phyloP scores from a whole-genome alignment of 441 rosid species.

The Kokia cookei region DNA sequence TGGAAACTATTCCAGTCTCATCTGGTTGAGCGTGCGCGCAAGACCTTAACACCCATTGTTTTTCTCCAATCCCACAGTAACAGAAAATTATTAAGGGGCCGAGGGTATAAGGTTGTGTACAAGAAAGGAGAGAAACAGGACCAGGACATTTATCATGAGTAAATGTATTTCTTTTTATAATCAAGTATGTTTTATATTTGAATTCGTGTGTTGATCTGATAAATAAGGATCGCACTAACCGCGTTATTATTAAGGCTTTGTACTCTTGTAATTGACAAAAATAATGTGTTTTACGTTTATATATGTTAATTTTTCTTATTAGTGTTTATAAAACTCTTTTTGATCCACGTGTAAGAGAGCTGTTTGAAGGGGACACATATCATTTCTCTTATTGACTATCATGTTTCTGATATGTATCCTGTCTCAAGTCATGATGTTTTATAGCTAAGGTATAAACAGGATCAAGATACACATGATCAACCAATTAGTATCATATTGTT shows the following conservation, averaged over 20 bases:
- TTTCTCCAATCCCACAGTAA: not conserved
- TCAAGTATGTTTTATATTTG: too few species aligned
- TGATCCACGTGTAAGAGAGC: not conserved
- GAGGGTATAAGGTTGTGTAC: not conserved
- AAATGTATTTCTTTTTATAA: too few species aligned
- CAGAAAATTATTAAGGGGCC: constrained; percentile 6
- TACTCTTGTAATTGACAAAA: too few species aligned
- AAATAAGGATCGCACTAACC: too few species aligned
- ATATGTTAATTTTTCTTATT: too few species aligned
- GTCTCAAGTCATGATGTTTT: not conserved
- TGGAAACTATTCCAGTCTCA: constrained; percentile 16
- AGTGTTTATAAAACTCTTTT: not conserved
- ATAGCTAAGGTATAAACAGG: not conserved
- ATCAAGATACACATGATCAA: not conserved
- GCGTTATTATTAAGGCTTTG: too few species aligned
- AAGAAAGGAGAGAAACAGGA: not conserved
- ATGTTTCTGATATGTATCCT: not conserved
- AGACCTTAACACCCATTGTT: not conserved
- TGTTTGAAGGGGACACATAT: constrained; percentile 1
- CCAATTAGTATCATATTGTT: too few species aligned
- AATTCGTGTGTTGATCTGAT: too few species aligned
- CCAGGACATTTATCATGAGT: not conserved
- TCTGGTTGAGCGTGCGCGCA: constrained; percentile 1
- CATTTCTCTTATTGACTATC: constrained; percentile 7
- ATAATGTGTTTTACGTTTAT: too few species aligned